Evolutionary conservation across 495 filamentous ascomycete species (phyloP), one percentile per base, ranked within the genome.

Genomic region (Glarea lozoyensis): DNA sequence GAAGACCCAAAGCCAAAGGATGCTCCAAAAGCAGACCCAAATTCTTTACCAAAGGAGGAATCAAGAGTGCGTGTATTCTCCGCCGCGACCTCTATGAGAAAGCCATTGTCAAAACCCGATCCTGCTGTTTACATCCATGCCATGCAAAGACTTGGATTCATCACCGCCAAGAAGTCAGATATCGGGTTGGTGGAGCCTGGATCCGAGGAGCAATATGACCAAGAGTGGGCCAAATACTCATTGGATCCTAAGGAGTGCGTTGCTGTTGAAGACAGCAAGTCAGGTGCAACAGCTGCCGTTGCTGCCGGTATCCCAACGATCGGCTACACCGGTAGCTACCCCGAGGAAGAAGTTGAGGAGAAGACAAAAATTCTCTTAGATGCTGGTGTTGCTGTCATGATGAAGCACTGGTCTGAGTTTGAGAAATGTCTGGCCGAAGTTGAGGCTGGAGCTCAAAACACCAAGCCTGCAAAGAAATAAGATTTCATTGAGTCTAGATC

Each of bases 111-210:
- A 60, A 96, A 96, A 76, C 89, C 89, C 30, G 84, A 96, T 62
- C 89, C 89, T 18, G 88, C 88, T 40, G 86, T 96, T 67, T 96
- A 96, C 65, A 64, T 88, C 48, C 72, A 83, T 59, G 84, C 89
- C 11, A 81, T 86, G 59, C 61, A 92, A 62, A 64, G 74, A 57
- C 66, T 94, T 42, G 81, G 80, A n/a, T n/a, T n/a, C n/a, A n/a
- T n/a, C n/a, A n/a, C n/a, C n/a, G n/a, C n/a, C 43, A 82, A 82
- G 66, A 78, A 75, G 60, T 68, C 86, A 7, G 72, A 69, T 20
- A n/a, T n/a, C n/a, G n/a, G n/a, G n/a, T n/a, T n/a, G n/a, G n/a
- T n/a, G n/a, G n/a, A n/a, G n/a, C n/a, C n/a, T n/a, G n/a, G n/a
- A n/a, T n/a, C n/a, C n/a, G n/a, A n/a, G n/a, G n/a, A n/a, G n/a